phyloP scores from a whole-genome alignment of 805 yeast species.

The Blastobotrys parvus region DNA sequence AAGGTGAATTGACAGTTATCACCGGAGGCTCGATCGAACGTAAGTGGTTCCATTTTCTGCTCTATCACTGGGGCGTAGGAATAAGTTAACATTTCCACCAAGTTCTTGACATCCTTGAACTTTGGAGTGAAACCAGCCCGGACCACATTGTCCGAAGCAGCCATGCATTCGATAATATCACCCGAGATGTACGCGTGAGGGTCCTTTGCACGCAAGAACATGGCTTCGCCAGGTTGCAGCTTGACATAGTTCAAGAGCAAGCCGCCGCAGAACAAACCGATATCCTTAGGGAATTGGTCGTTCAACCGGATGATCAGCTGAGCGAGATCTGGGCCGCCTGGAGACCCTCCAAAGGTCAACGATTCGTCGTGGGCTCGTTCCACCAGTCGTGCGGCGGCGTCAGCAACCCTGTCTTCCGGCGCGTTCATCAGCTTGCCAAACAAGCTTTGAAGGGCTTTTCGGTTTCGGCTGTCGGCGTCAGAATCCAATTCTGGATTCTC shows the following conservation, averaged over 20 bases:
- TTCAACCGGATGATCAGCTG: conserved; percentile 68
- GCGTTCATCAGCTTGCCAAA: conserved; percentile 83
- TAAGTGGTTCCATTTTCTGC: conserved; percentile 74
- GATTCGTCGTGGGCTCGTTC: conserved; percentile 54
- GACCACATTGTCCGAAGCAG: conserved; percentile 96
- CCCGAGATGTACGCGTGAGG: conserved; percentile 98
- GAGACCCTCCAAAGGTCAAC: conserved; percentile 39
- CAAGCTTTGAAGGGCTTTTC: conserved; percentile 59
- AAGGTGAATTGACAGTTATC: conserved; percentile 29
- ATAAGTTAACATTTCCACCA: conserved; percentile 87
- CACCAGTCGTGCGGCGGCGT: conserved; percentile 57
- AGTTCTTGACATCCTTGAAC: conserved; percentile 86
- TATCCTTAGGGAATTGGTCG: conserved; percentile 84
- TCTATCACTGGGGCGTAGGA: conserved; percentile 81
- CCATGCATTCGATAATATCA: conserved; percentile 99
- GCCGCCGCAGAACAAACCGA: conserved; percentile 95
- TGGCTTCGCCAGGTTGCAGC: conserved; percentile 85
- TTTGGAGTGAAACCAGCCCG: conserved; percentile 99
- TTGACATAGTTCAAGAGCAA: conserved; percentile 81
- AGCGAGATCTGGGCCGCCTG: conserved; percentile 45
- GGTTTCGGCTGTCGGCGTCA: conserved; percentile 48
- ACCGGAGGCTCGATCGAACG: conserved; percentile 36
- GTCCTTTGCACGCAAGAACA: conserved; percentile 92
- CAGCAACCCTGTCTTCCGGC: conserved; percentile 46
- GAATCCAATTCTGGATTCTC: conserved; percentile 38